phyloP scores from a whole-genome alignment of 2,329 filamentous ascomycete species.

The Cladophialophora chaetospira region DNA sequence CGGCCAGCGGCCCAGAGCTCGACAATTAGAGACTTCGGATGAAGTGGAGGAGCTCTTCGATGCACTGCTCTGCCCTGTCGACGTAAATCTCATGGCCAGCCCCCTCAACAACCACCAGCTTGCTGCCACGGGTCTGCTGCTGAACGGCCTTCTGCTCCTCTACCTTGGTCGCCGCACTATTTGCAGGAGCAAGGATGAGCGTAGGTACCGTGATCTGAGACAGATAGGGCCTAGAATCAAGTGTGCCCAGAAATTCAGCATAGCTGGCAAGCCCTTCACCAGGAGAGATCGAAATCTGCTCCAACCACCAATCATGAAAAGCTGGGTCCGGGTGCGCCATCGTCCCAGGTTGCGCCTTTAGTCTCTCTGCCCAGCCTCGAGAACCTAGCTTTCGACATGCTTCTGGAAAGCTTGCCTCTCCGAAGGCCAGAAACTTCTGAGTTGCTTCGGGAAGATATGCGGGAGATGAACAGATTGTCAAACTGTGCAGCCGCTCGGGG shows the following conservation, averaged over 20 bases:
- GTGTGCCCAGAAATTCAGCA: constrained; percentile 16
- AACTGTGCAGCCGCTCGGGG: constrained; percentile 10
- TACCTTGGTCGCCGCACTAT: constrained; percentile 18
- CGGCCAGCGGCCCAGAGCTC: neutral
- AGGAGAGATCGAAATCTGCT: constrained; percentile 14
- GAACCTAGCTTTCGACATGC: constrained; percentile 16
- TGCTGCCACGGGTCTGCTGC: neutral
- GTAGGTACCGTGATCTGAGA: constrained; percentile 10
- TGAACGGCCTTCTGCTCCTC: constrained; percentile 17
- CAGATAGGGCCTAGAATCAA: constrained; percentile 18
- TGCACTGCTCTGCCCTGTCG: constrained; percentile 12
- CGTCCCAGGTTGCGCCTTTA: constrained; percentile 16
- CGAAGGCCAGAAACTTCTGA: constrained; percentile 14
- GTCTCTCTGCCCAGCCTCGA: constrained; percentile 7
- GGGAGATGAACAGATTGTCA: constrained; percentile 20
- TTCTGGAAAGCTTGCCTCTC: constrained; percentile 7
- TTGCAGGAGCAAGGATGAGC: constrained; percentile 20
- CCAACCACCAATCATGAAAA: constrained; percentile 20
- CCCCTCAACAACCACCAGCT: constrained; percentile 8
- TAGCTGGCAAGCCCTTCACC: constrained; percentile 22
- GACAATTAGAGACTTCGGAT: neutral
- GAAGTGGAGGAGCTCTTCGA: neutral
- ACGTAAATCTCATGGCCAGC: constrained; percentile 22
- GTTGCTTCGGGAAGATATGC: constrained; percentile 9
- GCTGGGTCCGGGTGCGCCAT: constrained; percentile 12